Evolutionary conservation across 768 basidiomycete species (phyloP).

Genomic region (Lactarius sanguifluus): DNA sequence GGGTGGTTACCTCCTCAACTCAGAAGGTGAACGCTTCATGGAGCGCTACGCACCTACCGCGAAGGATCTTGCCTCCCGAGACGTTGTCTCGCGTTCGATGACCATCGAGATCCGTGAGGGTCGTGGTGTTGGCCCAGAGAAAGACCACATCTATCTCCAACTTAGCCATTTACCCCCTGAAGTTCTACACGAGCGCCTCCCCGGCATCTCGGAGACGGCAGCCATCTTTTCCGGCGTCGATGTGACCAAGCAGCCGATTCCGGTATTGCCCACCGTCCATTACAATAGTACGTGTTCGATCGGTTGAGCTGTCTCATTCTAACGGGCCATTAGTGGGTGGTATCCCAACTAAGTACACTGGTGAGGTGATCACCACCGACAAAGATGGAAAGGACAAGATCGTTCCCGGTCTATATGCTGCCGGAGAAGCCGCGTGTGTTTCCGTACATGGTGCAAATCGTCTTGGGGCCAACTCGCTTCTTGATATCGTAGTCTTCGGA

Average conservation of each 20-base stretch:
- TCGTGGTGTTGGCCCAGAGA: slow-evolving; percentile 97
- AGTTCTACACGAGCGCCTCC: slow-evolving; percentile 92
- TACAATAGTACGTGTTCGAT: slow-evolving; percentile 80
- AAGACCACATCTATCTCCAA: slow-evolving; percentile 96
- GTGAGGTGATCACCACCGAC: slow-evolving; percentile 90
- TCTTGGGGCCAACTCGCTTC: slow-evolving; percentile 96
- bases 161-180: slow-evolving; percentile 96
- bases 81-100: slow-evolving; percentile 99
- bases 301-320: slow-evolving; percentile 15
- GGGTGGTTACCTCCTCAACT: slow-evolving; percentile 97
- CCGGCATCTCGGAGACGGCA: slow-evolving; percentile 99
- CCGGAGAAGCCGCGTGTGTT: slow-evolving; percentile 97
- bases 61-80: slow-evolving; percentile 98
- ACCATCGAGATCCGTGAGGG: slow-evolving; percentile 98
- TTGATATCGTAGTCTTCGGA: slow-evolving; percentile 99
- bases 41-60: slow-evolving; percentile 99
- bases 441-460: slow-evolving; percentile 99
- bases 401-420: slow-evolving; percentile 96
- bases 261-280: slow-evolving; percentile 96
- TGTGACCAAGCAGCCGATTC: slow-evolving; percentile 99
- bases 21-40: slow-evolving; percentile 99
- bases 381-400: slow-evolving; percentile 88
- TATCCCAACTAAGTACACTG: slow-evolving; percentile 98
- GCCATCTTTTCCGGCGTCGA: slow-evolving; percentile 99
- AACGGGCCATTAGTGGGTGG: slow-evolving; percentile 77